Evolutionary conservation across 768 basidiomycete species (phyloP).

Genomic region (Tylopilus plumbeoviolaceoides): DNA sequence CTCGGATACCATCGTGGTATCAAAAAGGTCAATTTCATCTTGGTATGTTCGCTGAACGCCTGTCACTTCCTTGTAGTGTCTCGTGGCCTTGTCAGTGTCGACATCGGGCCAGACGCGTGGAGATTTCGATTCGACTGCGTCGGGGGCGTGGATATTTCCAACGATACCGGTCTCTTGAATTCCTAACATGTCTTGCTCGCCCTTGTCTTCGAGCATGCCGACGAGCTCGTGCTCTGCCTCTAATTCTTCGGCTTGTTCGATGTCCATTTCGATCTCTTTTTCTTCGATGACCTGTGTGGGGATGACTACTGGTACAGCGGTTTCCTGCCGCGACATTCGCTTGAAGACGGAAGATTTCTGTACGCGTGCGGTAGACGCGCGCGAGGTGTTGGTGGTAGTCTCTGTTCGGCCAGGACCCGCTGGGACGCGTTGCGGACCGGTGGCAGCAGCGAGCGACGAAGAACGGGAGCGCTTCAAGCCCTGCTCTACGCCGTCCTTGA

Average conservation of each 20-base stretch:
- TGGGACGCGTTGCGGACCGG: constrained; percentile 66
- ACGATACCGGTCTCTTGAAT: constrained; percentile 39
- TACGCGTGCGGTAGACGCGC: constrained; percentile 26
- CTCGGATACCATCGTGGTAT: constrained; percentile 94
- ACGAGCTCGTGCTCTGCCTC: constrained; percentile 41
- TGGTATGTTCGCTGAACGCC: constrained; percentile 60
- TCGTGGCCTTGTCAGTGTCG: constrained; percentile 54
- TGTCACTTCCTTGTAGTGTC: constrained; percentile 59
- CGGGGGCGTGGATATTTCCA: constrained; percentile 40
- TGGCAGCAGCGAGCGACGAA: constrained; percentile 59
- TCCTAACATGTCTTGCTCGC: constrained; percentile 63
- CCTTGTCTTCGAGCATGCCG: constrained; percentile 44
- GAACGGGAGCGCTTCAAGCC: constrained; percentile 58
- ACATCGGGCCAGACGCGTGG: constrained; percentile 72
- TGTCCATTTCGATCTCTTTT: constrained; percentile 60
- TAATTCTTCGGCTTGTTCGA: constrained; percentile 38
- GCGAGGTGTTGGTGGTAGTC: constrained; percentile 38
- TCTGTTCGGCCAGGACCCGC: constrained; percentile 55
- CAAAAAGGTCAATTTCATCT: constrained; percentile 66
- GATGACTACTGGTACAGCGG: constrained; percentile 41
- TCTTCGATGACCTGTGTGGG: constrained; percentile 39
- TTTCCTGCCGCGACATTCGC: constrained; percentile 40
- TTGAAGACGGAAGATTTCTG: constrained; percentile 34
- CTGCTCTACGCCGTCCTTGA: constrained; percentile 53
- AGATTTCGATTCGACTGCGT: constrained; percentile 36